Conservation (phyloP, 2,329 filamentous ascomycete species). For the Stachybotrys echinatus region DNA sequence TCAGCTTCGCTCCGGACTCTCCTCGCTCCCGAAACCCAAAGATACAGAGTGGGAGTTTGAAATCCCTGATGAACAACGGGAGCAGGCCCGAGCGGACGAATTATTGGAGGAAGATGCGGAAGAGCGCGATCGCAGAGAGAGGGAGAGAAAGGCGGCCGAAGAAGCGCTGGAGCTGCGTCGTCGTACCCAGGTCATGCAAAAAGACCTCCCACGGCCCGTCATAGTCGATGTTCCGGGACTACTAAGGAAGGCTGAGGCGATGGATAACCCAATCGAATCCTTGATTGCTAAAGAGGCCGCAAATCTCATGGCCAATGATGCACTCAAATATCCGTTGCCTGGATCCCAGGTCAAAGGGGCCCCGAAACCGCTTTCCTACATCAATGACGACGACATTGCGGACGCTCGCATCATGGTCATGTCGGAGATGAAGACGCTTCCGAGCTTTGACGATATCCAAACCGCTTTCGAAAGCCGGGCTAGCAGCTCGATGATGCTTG, state of each 20-base stretch:
- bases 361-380: conserved; percentile 51
- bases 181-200: conserved; percentile 89
- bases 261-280: conserved; percentile 59
- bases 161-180: conserved; percentile 76
- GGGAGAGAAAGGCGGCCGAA: conserved; percentile 63
- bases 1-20: conserved; percentile 67
- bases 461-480: conserved; percentile 48
- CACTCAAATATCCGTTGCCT: conserved; percentile 66
- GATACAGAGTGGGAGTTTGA: conserved; percentile 94
- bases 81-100: conserved; percentile 40
- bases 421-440: conserved; percentile 55
- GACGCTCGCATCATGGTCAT: conserved; percentile 73
- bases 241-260: conserved; percentile 54
- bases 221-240: conserved; percentile 66
- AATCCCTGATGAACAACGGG: conserved; percentile 74
- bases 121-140: conserved; percentile 74
- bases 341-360: conserved; percentile 60
- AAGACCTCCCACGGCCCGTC: conserved; percentile 70
- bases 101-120: conserved; percentile 57
- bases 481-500: conserved; percentile 60
- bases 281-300: conserved; percentile 75
- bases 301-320: conserved; percentile 76
- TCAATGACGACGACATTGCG: conserved; percentile 68
- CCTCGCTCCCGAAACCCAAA: conserved; percentile 84
- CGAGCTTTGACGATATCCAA: conserved; percentile 45